Conservation (phyloP, 176 grass and related monocot species). For the Pharus latifolius region DNA sequence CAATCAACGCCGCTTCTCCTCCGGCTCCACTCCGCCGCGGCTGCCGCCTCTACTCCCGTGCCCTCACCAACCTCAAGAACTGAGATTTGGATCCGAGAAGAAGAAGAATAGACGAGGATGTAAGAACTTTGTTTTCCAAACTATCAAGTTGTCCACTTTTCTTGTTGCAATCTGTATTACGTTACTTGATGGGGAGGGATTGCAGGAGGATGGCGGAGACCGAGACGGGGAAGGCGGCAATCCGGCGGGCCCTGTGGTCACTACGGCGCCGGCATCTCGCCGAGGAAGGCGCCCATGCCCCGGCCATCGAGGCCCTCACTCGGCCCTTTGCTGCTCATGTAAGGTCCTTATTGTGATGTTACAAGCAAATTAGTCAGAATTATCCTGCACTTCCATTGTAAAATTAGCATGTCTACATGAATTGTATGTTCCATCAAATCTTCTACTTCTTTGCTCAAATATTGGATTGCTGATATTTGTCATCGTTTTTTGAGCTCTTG, state of each 20-base stretch:
- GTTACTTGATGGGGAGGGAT: background rate
- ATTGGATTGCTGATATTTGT: too few species aligned
- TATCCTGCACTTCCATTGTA: background rate
- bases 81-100: too few species aligned
- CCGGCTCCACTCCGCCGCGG: background rate
- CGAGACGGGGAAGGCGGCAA: slow-evolving; percentile 51
- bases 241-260: slow-evolving; percentile 30
- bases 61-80: too few species aligned
- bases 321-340: slow-evolving; percentile 71
- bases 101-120: background rate
- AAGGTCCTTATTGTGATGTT: background rate
- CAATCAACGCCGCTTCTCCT: too few species aligned
- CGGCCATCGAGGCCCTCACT: slow-evolving; percentile 60
- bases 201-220: slow-evolving; percentile 59
- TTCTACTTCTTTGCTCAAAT: too few species aligned
- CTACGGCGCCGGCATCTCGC: slow-evolving; percentile 52
- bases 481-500: too few species aligned
- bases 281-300: slow-evolving; percentile 79
- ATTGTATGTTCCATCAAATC: too few species aligned
- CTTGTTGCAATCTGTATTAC: background rate
- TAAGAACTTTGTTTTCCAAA: background rate
- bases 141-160: background rate
- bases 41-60: background rate
- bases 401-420: background rate
- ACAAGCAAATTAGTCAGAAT: background rate